These are phyloP conservation scores for Aspergillus alliaceus DNA, from an alignment of 2,329 filamentous ascomycete species.

Conservation along the genomic window DNA sequence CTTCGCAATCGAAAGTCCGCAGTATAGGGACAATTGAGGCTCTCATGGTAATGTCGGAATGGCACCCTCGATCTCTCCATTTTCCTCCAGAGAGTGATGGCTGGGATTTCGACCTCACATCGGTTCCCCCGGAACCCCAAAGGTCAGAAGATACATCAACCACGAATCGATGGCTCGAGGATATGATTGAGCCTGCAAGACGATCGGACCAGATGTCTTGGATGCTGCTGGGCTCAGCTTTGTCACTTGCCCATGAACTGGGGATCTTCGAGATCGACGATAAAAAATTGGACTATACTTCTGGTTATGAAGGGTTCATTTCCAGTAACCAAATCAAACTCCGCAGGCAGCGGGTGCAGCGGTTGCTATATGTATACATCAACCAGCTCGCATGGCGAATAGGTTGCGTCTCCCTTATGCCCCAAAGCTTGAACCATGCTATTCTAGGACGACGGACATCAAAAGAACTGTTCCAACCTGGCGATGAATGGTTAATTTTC, in stretches of 20 bases:
- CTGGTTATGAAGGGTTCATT: slow-evolving; percentile 24
- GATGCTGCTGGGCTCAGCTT: slow-evolving; percentile 57
- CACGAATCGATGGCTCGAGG: slow-evolving; percentile 50
- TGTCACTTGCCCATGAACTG: slow-evolving; percentile 54
- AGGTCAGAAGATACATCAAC: slow-evolving; percentile 27
- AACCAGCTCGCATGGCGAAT: slow-evolving; percentile 54
- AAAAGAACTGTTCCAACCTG: slow-evolving; percentile 39
- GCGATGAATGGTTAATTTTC: slow-evolving; percentile 52
- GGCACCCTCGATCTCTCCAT: slow-evolving; percentile 57
- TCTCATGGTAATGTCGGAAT: slow-evolving; percentile 55
- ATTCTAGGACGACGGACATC: slow-evolving; percentile 30
- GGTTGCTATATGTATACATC: slow-evolving; percentile 49
- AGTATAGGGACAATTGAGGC: slow-evolving; percentile 56
- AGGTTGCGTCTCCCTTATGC: slow-evolving; percentile 54
- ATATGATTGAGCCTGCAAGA: slow-evolving; percentile 56
- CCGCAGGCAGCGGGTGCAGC: slow-evolving; percentile 37
- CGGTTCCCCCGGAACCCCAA: slow-evolving; percentile 39
- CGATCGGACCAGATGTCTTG: slow-evolving; percentile 61
- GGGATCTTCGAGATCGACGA: slow-evolving; percentile 50
- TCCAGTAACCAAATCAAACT: slow-evolving; percentile 32
- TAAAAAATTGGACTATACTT: slow-evolving; percentile 28
- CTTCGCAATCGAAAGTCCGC: slow-evolving; percentile 50
- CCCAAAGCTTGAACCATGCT: slow-evolving; percentile 41
- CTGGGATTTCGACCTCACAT: slow-evolving; percentile 56
- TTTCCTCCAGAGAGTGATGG: slow-evolving; percentile 55